Percentiles rank a stretch among this genome's conserved stretches.
phyloP scores from a whole-genome alignment of 1,284 basidiomycete species.

The Pisolithus thermaeus region DNA sequence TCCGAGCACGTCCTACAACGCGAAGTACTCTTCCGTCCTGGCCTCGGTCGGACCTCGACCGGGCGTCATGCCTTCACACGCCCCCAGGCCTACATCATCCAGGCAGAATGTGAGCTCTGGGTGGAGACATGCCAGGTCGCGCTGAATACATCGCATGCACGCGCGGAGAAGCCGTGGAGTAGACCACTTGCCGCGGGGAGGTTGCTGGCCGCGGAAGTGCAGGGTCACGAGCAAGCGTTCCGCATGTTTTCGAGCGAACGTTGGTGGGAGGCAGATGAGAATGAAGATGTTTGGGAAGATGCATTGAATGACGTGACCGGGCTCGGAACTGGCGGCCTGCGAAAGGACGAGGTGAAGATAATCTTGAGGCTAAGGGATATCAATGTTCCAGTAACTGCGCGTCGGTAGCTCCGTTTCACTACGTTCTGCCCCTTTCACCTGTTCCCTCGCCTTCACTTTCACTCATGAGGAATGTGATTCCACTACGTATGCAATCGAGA shows the following conservation, averaged over 20 bases:
- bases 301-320: constrained; percentile 19
- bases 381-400: not conserved
- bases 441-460: not conserved
- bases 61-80: constrained; percentile 27
- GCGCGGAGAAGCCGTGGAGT: constrained; percentile 69
- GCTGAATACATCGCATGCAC: constrained; percentile 34
- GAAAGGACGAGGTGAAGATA: constrained; percentile 22
- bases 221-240: constrained; percentile 8
- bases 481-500: no score
- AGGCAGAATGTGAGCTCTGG: constrained; percentile 73
- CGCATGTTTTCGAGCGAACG: constrained; percentile 11
- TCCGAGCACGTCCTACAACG: constrained; percentile 75
- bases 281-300: constrained; percentile 23
- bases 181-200: constrained; percentile 62
- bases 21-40: constrained; percentile 74
- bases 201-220: constrained; percentile 50
- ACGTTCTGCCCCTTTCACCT: not conserved
- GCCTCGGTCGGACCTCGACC: constrained; percentile 32
- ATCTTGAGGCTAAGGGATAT: constrained; percentile 25
- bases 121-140: constrained; percentile 64
- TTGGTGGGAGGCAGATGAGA: not conserved
- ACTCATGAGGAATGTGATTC: no score
- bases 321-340: constrained; percentile 21
- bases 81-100: constrained; percentile 47
- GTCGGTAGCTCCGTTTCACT: not conserved